phyloP scores from a whole-genome alignment of 208 protist species.

The Kentomonas sorsogonicus region DNA sequence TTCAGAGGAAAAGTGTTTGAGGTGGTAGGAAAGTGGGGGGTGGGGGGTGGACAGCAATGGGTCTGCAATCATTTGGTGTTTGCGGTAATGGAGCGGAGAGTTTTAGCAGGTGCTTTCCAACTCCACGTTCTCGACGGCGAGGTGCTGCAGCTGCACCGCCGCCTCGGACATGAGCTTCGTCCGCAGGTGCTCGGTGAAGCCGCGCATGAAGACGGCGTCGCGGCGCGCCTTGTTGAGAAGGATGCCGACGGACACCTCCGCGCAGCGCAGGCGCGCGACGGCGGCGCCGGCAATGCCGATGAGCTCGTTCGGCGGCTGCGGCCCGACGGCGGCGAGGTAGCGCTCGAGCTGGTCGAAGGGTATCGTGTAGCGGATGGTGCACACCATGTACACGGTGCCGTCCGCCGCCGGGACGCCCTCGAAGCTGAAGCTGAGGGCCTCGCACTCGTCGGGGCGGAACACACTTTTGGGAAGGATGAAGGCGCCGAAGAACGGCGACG shows the following conservation, averaged over 20 bases:
- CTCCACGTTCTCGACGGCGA: slow-evolving; percentile 55
- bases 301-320: slow-evolving; percentile 59
- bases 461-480: slow-evolving; percentile 69
- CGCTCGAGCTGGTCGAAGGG: slow-evolving; percentile 69
- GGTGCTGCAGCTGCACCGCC: slow-evolving; percentile 43
- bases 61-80: too few relatives aligned
- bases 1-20: background rate
- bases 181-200: slow-evolving; percentile 41
- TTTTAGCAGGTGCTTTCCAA: slow-evolving; percentile 26
- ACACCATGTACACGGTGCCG: slow-evolving; percentile 57
- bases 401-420: slow-evolving; percentile 54
- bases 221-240: slow-evolving; percentile 56
- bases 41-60: too few relatives aligned
- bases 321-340: slow-evolving; percentile 73
- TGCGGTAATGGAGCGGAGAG: too few relatives aligned
- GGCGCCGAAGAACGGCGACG: slow-evolving; percentile 63
- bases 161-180: slow-evolving; percentile 69
- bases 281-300: slow-evolving; percentile 55
- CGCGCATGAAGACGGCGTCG: slow-evolving; percentile 49
- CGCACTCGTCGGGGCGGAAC: slow-evolving; percentile 36
- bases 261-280: slow-evolving; percentile 38
- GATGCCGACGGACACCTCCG: slow-evolving; percentile 62
- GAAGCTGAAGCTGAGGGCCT: slow-evolving; percentile 51
- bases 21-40: background rate
- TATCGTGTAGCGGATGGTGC: slow-evolving; percentile 66